These are phyloP conservation scores for Bassia scoparia DNA, from an alignment of 148 eudicot genomes.

Conservation along the genomic window DNA sequence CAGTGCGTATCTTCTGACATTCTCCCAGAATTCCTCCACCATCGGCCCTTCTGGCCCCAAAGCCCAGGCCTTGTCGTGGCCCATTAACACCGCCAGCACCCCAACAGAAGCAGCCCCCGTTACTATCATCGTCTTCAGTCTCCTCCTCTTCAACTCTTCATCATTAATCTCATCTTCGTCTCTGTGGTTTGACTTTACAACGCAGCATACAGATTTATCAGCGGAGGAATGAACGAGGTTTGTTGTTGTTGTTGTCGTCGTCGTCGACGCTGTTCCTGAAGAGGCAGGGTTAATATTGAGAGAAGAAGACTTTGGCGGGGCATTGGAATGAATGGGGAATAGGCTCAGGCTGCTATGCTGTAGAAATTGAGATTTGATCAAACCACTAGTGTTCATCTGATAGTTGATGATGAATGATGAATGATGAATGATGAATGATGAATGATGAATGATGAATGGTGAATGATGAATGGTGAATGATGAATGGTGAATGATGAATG, in stretches of 20 bases:
- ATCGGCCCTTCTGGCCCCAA: conserved; percentile 83
- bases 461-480: too few relatives aligned
- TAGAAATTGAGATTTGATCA: conserved; percentile 3
- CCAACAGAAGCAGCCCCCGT: conserved; percentile 56
- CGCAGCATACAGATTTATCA: background rate
- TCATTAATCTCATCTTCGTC: background rate
- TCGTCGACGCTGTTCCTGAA: too few relatives aligned
- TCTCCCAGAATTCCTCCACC: conserved; percentile 85
- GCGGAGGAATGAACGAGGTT: too few relatives aligned
- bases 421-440: too few relatives aligned
- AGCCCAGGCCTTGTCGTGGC: conserved; percentile 55
- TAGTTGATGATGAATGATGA: background rate
- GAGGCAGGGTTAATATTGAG: background rate
- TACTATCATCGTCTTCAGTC: conserved; percentile 9
- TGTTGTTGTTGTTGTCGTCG: too few relatives aligned
- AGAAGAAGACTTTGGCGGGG: background rate
- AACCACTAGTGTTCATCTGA: conserved; percentile 13
- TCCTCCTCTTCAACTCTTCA: background rate
- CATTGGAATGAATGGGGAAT: background rate
- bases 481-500: too few relatives aligned
- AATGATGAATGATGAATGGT: too few relatives aligned
- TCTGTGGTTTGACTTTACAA: background rate
- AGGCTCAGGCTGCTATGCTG: background rate
- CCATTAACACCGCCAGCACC: conserved; percentile 39
- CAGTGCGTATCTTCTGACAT: conserved; percentile 73